Conservation (phyloP, 352 stramenopile genomes). For the Phytophthora sansomeana region DNA sequence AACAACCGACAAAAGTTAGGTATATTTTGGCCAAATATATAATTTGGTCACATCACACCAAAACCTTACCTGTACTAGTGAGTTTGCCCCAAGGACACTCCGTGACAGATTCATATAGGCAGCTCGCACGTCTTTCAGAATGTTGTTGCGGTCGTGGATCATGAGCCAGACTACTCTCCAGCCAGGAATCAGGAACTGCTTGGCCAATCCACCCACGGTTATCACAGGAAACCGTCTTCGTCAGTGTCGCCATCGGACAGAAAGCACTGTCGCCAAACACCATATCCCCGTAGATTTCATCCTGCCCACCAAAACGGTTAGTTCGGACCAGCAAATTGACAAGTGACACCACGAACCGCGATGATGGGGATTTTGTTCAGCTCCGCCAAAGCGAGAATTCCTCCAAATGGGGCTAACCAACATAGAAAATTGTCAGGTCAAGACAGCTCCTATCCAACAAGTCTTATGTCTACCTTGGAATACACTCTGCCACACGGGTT, state of each 20-base stretch:
- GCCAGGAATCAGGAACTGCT: slow-evolving; percentile 97
- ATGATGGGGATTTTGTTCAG: slow-evolving; percentile 94
- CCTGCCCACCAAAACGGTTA: slow-evolving; percentile 28
- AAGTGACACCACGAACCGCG: slow-evolving; percentile 61
- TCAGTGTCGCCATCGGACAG: slow-evolving; percentile 86
- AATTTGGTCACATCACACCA: too few relatives aligned
- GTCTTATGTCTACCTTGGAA: slow-evolving; percentile 63
- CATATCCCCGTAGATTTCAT: slow-evolving; percentile 91
- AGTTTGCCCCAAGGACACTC: slow-evolving; percentile 93
- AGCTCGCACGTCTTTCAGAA: slow-evolving; percentile 83
- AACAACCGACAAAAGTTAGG: neutral
- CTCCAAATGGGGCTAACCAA: slow-evolving; percentile 63
- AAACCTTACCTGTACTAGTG: slow-evolving; percentile 75
- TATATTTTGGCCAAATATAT: slow-evolving; percentile 14
- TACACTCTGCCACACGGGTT: slow-evolving; percentile 97
- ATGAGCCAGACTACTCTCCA: slow-evolving; percentile 96
- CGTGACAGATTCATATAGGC: slow-evolving; percentile 93
- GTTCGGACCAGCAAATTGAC: slow-evolving; percentile 17
- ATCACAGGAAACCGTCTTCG: slow-evolving; percentile 87
- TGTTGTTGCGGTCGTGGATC: slow-evolving; percentile 91
- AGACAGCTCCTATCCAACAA: neutral
- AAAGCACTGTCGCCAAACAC: slow-evolving; percentile 77
- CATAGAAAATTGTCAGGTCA: neutral
- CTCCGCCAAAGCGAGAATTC: slow-evolving; percentile 80
- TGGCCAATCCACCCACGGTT: slow-evolving; percentile 89